Evolutionary conservation across 768 basidiomycete species (phyloP), one percentile per base, ranked within the genome.

Genomic region (Podaxis sp.): DNA sequence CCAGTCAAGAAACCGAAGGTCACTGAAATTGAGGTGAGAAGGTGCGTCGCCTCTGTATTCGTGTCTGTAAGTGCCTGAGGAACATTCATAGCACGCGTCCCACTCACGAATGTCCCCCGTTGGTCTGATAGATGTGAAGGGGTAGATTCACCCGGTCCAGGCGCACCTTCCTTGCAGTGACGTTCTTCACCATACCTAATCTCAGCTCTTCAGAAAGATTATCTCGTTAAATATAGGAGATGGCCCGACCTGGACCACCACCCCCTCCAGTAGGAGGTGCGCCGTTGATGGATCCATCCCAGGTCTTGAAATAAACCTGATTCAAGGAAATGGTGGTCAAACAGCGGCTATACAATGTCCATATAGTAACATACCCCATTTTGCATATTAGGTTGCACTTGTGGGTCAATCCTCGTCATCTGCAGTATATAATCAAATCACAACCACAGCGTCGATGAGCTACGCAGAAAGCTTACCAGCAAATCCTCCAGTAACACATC

Each of bases 291-390:
- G 78, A 73, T 1, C 78, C 82, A 36, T 77, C 77, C 82, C 82
- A 85, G 0, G 82, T 78, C 69, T 85, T 84, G 69, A 84, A 77
- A 70, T 83, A 84, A 3, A 82, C 77, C 82, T 83, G 55, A 28
- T 57, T 42, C 25, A 50, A 25, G 35, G 61, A 23, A 54, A 42
- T 16, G 7, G n/a, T 54, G 14, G 44, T 53, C 23, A 36, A 27
- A 32, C 14, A 11, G 11, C 4, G 14, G 27, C 3, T 23, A 50
- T 32, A 25, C 35, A 27, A 27, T 6, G 14, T 25, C 47, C 37
- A 27, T 3, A 10, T 27, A 27, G 13, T n/a, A 16, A 65, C 74
- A 61, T 61, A 83, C 82, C 25, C 82, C 84, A 56, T 75, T 78
- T 2, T 68, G 71, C 83, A 86, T 84, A 69, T 83, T 81, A 9